These are phyloP conservation scores for Septoria linicola DNA, from an alignment of 2,329 filamentous ascomycete species.

Conservation along the genomic window DNA sequence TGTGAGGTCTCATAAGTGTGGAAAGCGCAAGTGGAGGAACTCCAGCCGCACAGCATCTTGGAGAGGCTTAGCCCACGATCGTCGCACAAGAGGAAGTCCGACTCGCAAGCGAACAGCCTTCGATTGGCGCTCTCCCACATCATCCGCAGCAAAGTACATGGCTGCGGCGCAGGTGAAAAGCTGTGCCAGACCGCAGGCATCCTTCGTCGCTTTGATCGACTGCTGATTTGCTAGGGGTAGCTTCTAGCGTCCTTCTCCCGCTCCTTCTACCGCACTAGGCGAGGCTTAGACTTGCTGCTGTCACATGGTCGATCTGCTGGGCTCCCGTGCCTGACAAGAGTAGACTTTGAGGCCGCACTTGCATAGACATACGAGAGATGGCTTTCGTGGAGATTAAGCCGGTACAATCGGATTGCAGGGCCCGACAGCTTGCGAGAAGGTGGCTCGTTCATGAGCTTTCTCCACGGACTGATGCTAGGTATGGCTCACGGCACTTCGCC, in stretches of 20 bases:
- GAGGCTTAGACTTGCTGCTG: conserved; percentile 19
- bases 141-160: not conserved
- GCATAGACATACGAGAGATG: not conserved
- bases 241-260: conserved; percentile 17
- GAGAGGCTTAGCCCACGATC: too few species aligned
- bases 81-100: too few species aligned
- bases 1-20: not conserved
- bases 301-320: conserved; percentile 1
- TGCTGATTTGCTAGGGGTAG: conserved; percentile 1
- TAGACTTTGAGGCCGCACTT: conserved; percentile 14
- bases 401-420: not conserved
- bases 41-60: not conserved
- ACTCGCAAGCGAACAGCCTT: too few species aligned
- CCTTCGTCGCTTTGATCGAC: not conserved
- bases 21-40: not conserved
- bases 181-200: too few species aligned
- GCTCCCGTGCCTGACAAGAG: not conserved
- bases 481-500: not conserved
- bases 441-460: not conserved
- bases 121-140: not conserved
- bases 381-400: not conserved
- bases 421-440: not conserved
- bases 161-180: not conserved
- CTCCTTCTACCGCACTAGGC: conserved; percentile 14
- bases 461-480: not conserved